These are phyloP conservation scores for Auxenochlorella protothecoides DNA, from an alignment of 139 green algal species.

Conservation along the genomic window DNA sequence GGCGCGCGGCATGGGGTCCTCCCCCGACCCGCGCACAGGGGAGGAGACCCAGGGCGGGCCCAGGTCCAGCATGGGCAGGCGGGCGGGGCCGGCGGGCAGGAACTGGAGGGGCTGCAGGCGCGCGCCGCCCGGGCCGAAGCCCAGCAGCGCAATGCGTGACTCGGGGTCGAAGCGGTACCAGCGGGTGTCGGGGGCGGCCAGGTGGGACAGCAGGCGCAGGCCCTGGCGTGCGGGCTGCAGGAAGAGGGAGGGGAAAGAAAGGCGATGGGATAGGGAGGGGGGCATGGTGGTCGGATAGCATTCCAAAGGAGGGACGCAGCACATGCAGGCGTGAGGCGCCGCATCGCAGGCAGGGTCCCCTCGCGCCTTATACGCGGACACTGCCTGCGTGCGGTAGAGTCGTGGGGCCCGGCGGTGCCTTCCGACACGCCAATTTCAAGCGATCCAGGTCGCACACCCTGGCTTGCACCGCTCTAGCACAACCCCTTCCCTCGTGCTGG, in stretches of 20 bases:
- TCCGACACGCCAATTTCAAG: no score
- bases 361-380: no score
- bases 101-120: slow-evolving; percentile 15
- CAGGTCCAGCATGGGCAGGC: slow-evolving; percentile 17
- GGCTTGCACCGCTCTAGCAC: no score
- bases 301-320: not conserved
- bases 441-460: no score
- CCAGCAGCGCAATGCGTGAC: slow-evolving; percentile 9
- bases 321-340: not conserved
- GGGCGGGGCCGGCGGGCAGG: not conserved
- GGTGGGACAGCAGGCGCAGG: not conserved
- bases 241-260: no score
- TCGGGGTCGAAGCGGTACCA: slow-evolving; percentile 11
- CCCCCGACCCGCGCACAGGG: slow-evolving; percentile 1
- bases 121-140: slow-evolving; percentile 9
- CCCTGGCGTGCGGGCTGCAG: slow-evolving; percentile 9
- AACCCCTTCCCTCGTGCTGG: no score
- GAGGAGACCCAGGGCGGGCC: slow-evolving; percentile 15
- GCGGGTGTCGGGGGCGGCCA: not conserved
- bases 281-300: no score
- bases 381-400: no score
- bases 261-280: no score
- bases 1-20: not conserved
- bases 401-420: no score
- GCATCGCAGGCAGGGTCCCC: no score